Evolutionary conservation across 805 yeast species (phyloP).

Genomic region (Metschnikowia koreensis): DNA sequence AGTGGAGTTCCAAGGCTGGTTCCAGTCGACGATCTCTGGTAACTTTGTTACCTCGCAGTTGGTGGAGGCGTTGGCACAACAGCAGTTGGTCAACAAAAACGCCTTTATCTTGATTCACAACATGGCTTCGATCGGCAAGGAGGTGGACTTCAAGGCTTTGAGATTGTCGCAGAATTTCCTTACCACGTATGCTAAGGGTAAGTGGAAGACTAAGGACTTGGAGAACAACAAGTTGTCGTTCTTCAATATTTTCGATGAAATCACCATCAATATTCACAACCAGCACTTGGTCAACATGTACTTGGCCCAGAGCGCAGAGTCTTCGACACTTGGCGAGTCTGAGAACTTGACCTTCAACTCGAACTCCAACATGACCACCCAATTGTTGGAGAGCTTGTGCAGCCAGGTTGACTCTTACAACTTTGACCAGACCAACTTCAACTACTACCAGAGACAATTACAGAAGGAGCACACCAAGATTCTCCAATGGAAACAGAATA

Average conservation of each 20-base stretch:
- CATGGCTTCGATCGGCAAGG: slow-evolving; percentile 63
- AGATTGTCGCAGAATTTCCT: slow-evolving; percentile 65
- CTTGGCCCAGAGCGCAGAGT: slow-evolving; percentile 31
- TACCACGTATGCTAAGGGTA: slow-evolving; percentile 52
- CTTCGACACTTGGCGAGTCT: slow-evolving; percentile 25
- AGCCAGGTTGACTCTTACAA: slow-evolving; percentile 72
- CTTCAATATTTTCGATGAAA: slow-evolving; percentile 67
- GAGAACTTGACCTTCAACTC: slow-evolving; percentile 43
- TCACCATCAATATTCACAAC: slow-evolving; percentile 65
- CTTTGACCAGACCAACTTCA: slow-evolving; percentile 75
- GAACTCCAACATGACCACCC: slow-evolving; percentile 44
- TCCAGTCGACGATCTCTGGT: slow-evolving; percentile 67
- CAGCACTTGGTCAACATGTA: slow-evolving; percentile 62
- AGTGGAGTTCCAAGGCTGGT: slow-evolving; percentile 77
- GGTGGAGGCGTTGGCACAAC: slow-evolving; percentile 65
- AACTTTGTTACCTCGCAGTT: slow-evolving; percentile 63
- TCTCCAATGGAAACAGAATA: slow-evolving; percentile 70
- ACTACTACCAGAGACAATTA: slow-evolving; percentile 75
- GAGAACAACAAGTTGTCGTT: slow-evolving; percentile 58
- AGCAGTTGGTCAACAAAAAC: slow-evolving; percentile 56
- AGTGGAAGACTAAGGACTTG: slow-evolving; percentile 65
- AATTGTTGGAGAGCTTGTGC: slow-evolving; percentile 58
- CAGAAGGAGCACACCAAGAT: slow-evolving; percentile 69
- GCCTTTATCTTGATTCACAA: slow-evolving; percentile 65
- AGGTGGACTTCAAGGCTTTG: slow-evolving; percentile 66